These are phyloP conservation scores for Thelephora terrestris DNA, from an alignment of 1,284 basidiomycete species.

Conservation along the genomic window DNA sequence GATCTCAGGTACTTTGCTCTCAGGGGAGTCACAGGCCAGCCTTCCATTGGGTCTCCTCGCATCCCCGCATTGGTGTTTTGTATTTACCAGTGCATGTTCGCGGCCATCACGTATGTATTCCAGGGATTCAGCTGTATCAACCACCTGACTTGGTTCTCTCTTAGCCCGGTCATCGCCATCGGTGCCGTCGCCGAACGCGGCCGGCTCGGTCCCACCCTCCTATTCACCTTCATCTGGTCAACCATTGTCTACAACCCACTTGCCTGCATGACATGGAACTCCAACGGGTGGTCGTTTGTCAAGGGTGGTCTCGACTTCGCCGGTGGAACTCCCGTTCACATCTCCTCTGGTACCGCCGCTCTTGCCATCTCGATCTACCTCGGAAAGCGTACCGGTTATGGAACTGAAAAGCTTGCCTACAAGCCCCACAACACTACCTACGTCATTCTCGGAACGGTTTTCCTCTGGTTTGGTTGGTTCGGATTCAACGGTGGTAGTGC, in stretches of 20 bases:
- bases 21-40: constrained; percentile 68
- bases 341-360: constrained; percentile 84
- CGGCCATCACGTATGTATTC: constrained; percentile 59
- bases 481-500: constrained; percentile 87
- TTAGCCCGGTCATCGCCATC: constrained; percentile 70
- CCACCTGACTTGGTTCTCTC: constrained; percentile 3
- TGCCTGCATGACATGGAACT: constrained; percentile 93
- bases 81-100: constrained; percentile 88
- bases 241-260: constrained; percentile 93
- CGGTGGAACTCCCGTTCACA: constrained; percentile 95
- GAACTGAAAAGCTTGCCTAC: constrained; percentile 84
- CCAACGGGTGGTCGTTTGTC: constrained; percentile 74
- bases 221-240: constrained; percentile 89
- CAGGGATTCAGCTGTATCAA: not conserved
- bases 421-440: constrained; percentile 84
- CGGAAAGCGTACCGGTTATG: constrained; percentile 86
- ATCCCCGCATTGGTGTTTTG: constrained; percentile 84
- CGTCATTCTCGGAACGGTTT: constrained; percentile 84
- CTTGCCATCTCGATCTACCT: constrained; percentile 91
- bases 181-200: constrained; percentile 92
- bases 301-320: constrained; percentile 87
- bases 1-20: constrained; percentile 68
- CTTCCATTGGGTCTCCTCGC: constrained; percentile 60
- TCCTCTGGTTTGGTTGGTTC: constrained; percentile 99
- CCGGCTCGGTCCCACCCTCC: constrained; percentile 76